A percentile compares a stretch with the other conserved stretches of the same genome.
Evolutionary conservation across 148 eudicot species (phyloP).

Genomic region (Chenopodium album): DNA sequence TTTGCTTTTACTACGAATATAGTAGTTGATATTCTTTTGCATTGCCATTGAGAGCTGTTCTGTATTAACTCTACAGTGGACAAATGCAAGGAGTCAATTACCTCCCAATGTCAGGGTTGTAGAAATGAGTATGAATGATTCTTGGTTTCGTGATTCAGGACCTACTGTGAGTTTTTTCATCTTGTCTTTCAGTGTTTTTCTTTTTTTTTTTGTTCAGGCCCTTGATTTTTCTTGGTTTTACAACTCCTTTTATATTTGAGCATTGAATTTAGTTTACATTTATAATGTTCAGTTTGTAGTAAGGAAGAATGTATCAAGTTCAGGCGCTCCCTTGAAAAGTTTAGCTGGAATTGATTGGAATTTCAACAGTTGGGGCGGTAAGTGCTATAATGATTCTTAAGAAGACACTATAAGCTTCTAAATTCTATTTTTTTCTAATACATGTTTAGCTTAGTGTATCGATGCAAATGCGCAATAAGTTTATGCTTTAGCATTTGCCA

Average conservation of each 20-base stretch:
- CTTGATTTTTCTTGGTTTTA: background rate
- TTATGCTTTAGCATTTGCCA: background rate
- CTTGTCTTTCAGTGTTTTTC: background rate
- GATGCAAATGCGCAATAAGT: too few species aligned
- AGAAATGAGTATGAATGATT: slow-evolving; percentile 95
- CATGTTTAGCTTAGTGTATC: background rate
- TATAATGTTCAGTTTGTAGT: slow-evolving; percentile 60
- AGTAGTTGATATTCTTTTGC: too few species aligned
- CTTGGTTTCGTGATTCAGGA: slow-evolving; percentile 94
- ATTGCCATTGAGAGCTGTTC: slow-evolving; percentile 4
- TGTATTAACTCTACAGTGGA: slow-evolving; percentile 54
- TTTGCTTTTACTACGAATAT: background rate
- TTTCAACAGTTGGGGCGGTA: slow-evolving; percentile 97
- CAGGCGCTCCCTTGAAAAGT: slow-evolving; percentile 28
- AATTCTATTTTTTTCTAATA: background rate
- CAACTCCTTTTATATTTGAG: background rate
- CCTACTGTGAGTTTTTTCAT: slow-evolving; percentile 71
- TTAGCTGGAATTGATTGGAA: slow-evolving; percentile 93
- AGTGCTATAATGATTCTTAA: slow-evolving; percentile 18
- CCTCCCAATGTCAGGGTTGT: slow-evolving; percentile 72
- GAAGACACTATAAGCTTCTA: background rate
- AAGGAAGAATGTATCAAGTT: slow-evolving; percentile 33
- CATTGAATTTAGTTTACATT: background rate
- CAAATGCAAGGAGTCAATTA: slow-evolving; percentile 67
- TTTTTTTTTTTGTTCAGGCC: background rate